Evolutionary conservation across 257 asterid species (phyloP).

Genomic region (Pogostemon cablin): DNA sequence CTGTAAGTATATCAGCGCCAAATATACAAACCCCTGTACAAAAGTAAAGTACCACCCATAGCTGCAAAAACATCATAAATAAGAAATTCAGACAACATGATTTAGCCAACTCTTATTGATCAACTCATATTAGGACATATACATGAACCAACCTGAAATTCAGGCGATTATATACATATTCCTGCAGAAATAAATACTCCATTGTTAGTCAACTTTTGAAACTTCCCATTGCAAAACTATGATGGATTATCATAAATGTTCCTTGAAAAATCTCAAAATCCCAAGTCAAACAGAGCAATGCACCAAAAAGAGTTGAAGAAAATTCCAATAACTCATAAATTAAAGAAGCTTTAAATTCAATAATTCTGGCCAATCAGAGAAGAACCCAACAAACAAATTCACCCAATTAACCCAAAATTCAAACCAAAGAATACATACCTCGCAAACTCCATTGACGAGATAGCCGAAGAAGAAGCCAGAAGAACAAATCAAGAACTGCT

Average conservation of each 20-base stretch:
- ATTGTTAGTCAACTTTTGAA: slow-evolving; percentile 37
- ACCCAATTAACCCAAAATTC: slow-evolving; percentile 20
- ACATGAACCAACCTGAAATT: slow-evolving; percentile 59
- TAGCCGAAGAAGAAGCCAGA: slow-evolving; percentile 94
- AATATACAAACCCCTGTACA: slow-evolving; percentile 87
- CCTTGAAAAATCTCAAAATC: slow-evolving; percentile 18
- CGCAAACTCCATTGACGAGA: slow-evolving; percentile 93
- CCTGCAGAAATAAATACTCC: slow-evolving; percentile 52
- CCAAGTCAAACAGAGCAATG: slow-evolving; percentile 12
- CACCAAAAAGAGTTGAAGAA: neutral
- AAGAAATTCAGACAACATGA: too few relatives aligned
- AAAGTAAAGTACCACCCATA: slow-evolving; percentile 97
- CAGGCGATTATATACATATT: slow-evolving; percentile 85
- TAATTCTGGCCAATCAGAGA: slow-evolving; percentile 11
- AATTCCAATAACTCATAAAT: too few relatives aligned
- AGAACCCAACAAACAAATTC: slow-evolving; percentile 15
- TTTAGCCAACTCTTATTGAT: neutral
- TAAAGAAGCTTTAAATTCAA: neutral
- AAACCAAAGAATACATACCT: slow-evolving; percentile 46
- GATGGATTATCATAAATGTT: slow-evolving; percentile 6
- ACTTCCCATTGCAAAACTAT: neutral
- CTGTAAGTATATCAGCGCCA: slow-evolving; percentile 67
- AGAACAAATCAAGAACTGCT: slow-evolving; percentile 82
- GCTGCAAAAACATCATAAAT: slow-evolving; percentile 48
- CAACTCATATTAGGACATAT: slow-evolving; percentile 19